Base-by-base conservation (phyloP, 2,329 filamentous ascomycete genomes). In the Grosmannia clavigera region DNA sequence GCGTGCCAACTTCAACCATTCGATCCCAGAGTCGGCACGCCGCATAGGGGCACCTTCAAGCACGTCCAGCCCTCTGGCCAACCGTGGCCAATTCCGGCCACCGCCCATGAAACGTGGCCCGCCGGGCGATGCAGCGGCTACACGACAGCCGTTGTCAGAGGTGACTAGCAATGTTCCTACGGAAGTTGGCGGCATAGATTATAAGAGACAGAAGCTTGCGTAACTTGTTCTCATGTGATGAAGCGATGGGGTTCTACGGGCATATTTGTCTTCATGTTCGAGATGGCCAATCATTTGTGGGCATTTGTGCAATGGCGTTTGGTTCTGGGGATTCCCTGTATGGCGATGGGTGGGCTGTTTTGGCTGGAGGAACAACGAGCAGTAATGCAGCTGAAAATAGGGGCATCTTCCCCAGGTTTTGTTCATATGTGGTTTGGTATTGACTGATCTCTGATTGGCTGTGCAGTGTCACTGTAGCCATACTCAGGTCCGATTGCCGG, bases 21-120 rank as follows among this genome's bases (percentile, higher is more conserved):
- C 51, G 19, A n/a, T 22, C 11, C 66, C 84, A 0, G 81, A 82
- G 60, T 19, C 55, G 9, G 73, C 79, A 3, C 67, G 78, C 43
- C 78, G 81, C 57, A 85, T 86, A 60, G 83, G 83, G 0, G 82
- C 78, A 0, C 83, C 83, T 0, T 76, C 75, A 10, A 77, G 72
- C 16, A 69, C 73, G 0, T 75, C 74, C n/a, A 85, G 81, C 67
- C 82, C 82, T 12, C 73, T 84, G 52, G 76, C 73, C 10, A 86
- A 85, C 65, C 73, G 82, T 38, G 74, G 74, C n/a, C 77, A 78
- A 64, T 86, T 84, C 64, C 77, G 77, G 19, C 82, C 82, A 12
- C 79, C 79, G 1, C 83, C 81, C 0, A 81, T 84, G 72, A 83
- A 82, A 69, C 72, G 80, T 38, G 75, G 78, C 3, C 67, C 71